These are phyloP conservation scores for Ophiocordyceps unilateralis DNA, from an alignment of 2,329 filamentous ascomycete species.

Conservation along the genomic window DNA sequence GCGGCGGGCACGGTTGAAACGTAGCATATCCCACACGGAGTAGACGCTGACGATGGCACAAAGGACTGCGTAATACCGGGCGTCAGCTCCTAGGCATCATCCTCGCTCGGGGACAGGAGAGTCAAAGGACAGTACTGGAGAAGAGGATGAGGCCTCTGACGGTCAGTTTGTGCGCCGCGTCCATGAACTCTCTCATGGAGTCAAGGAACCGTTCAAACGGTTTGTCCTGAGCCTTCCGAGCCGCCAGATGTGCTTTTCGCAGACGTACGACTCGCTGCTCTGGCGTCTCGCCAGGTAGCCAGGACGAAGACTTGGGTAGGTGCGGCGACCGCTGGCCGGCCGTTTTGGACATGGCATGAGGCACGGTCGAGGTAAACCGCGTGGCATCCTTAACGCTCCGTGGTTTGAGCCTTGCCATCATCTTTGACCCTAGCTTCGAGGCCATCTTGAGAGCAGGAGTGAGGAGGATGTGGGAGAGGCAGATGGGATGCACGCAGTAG, in stretches of 20 bases:
- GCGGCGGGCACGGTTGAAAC: conserved; percentile 42
- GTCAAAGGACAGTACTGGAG: conserved; percentile 25
- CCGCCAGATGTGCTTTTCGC: conserved; percentile 49
- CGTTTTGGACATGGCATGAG: conserved; percentile 50
- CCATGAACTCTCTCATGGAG: conserved; percentile 30
- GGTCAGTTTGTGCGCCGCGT: conserved; percentile 37
- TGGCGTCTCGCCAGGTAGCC: conserved; percentile 38
- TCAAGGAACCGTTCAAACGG: conserved; percentile 32
- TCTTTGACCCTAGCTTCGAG: conserved; percentile 6
- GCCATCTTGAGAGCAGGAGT: background rate
- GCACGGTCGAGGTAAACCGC: conserved; percentile 39
- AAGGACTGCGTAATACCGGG: conserved; percentile 22
- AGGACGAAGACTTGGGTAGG: conserved; percentile 4
- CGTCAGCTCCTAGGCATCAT: background rate
- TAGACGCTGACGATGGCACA: conserved; percentile 39
- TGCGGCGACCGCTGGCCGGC: conserved; percentile 15
- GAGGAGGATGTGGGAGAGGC: background rate
- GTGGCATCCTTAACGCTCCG: conserved; percentile 66
- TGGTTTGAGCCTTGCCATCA: conserved; percentile 29
- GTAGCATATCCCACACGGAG: conserved; percentile 44
- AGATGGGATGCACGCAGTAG: background rate
- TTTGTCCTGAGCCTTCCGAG: conserved; percentile 40
- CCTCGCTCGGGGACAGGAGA: background rate
- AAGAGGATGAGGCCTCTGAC: conserved; percentile 37
- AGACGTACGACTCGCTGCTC: conserved; percentile 53